Evolutionary conservation across 73 alveolate species (phyloP).

Genomic region (Tetrahymena borealis): DNA sequence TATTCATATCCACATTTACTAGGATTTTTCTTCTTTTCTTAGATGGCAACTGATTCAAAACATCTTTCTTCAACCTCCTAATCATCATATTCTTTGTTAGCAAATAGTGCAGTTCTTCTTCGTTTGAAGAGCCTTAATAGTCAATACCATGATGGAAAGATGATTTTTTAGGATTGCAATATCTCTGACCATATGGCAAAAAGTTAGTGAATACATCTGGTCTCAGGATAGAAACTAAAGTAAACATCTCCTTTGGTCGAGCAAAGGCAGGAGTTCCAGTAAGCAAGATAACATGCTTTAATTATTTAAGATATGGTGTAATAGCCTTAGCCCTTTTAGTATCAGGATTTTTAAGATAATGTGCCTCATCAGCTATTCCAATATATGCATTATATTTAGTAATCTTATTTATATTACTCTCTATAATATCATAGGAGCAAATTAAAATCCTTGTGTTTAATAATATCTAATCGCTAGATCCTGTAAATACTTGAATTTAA

Average conservation of each 20-base stretch:
- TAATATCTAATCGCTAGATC: slow-evolving; percentile 55
- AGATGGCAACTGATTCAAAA: slow-evolving; percentile 81
- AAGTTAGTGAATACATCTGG: slow-evolving; percentile 86
- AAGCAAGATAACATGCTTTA: slow-evolving; percentile 66
- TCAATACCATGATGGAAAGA: slow-evolving; percentile 60
- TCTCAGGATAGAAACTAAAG: slow-evolving; percentile 70
- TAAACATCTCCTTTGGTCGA: slow-evolving; percentile 87
- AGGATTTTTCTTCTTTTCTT: slow-evolving; percentile 80
- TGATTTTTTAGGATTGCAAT: slow-evolving; percentile 85
- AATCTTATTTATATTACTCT: slow-evolving; percentile 56
- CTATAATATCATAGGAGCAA: slow-evolving; percentile 82
- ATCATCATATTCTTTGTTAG: slow-evolving; percentile 79
- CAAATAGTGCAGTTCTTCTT: slow-evolving; percentile 73
- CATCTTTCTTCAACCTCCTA: slow-evolving; percentile 91
- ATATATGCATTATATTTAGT: slow-evolving; percentile 60
- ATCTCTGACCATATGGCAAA: slow-evolving; percentile 73
- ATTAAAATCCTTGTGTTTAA: slow-evolving; percentile 67
- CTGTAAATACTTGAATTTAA: slow-evolving; percentile 55
- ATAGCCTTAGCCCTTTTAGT: slow-evolving; percentile 78
- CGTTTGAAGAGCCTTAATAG: slow-evolving; percentile 87
- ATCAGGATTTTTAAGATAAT: slow-evolving; percentile 74
- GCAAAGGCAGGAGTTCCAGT: slow-evolving; percentile 95
- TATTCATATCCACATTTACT: slow-evolving; percentile 58
- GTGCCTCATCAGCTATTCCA: slow-evolving; percentile 94
- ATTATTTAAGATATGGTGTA: slow-evolving; percentile 76